These are phyloP conservation scores for Penicillium sp. DNA, from an alignment of 2,329 filamentous ascomycete species.

Conservation along the genomic window DNA sequence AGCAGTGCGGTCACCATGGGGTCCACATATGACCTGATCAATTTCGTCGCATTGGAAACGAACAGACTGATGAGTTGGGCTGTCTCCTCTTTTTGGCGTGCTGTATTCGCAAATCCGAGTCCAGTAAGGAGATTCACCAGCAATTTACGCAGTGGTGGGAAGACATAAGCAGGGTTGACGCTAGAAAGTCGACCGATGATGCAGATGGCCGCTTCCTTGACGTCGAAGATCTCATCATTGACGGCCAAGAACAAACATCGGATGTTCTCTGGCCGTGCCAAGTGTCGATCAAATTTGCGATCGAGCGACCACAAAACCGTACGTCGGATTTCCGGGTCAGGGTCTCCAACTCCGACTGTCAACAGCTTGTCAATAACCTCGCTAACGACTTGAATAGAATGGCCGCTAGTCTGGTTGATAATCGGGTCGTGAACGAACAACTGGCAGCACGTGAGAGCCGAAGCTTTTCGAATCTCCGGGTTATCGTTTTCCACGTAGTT, in stretches of 20 bases:
- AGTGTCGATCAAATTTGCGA: conserved; percentile 88
- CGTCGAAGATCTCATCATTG: conserved; percentile 91
- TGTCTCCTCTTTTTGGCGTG: conserved; percentile 94
- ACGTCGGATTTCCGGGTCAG: conserved; percentile 81
- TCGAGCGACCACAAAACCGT: conserved; percentile 90
- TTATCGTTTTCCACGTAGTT: conserved; percentile 98
- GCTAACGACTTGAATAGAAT: conserved; percentile 94
- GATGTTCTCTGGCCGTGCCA: conserved; percentile 98
- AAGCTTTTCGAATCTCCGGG: conserved; percentile 87
- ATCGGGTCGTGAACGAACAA: conserved; percentile 96
- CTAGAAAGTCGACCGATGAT: conserved; percentile 92
- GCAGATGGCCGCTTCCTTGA: conserved; percentile 90
- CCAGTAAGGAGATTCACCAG: conserved; percentile 95
- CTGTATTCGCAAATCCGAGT: conserved; percentile 91
- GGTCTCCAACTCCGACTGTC: conserved; percentile 91
- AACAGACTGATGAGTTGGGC: conserved; percentile 89
- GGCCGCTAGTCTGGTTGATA: conserved; percentile 95
- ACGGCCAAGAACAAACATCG: conserved; percentile 91
- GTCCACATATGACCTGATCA: conserved; percentile 96
- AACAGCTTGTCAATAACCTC: conserved; percentile 97
- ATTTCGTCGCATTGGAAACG: conserved; percentile 85
- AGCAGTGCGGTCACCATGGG: conserved; percentile 94
- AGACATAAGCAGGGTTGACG: conserved; percentile 95
- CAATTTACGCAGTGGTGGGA: conserved; percentile 90
- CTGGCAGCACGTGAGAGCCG: conserved; percentile 95